A percentile compares a stretch with the other conserved stretches of the same genome.
These are phyloP conservation scores for Linnemannia schmuckeri DNA, from an alignment of 192 early-diverging fungal genomes.

Conservation along the genomic window DNA sequence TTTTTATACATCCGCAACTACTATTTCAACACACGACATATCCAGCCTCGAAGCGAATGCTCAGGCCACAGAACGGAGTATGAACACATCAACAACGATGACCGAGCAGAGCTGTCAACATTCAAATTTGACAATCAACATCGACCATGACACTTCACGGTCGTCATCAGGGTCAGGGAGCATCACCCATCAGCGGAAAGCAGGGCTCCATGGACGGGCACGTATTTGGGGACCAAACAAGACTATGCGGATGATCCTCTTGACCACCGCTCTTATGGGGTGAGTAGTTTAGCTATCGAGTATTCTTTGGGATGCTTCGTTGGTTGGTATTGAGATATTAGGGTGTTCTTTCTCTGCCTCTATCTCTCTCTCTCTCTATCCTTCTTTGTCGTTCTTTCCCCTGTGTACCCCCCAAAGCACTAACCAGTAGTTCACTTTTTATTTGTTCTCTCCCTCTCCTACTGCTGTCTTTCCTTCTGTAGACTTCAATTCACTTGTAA, in stretches of 20 bases:
- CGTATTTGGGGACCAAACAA: constrained; percentile 57
- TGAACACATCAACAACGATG: not conserved
- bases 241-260: constrained; percentile 62
- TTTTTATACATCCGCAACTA: not conserved
- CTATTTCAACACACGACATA: not conserved
- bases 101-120: not conserved
- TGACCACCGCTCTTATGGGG: constrained; percentile 70
- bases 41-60: not conserved
- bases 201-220: constrained; percentile 47
- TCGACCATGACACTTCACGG: not conserved
- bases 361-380: not conserved
- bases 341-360: not conserved
- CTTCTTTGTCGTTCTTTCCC: not conserved
- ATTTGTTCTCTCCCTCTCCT: not conserved
- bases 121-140: not conserved
- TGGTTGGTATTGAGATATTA: not conserved
- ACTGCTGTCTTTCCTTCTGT: not conserved
- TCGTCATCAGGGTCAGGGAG: not conserved
- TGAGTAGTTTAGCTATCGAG: constrained; percentile 17
- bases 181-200: not conserved
- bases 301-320: not conserved
- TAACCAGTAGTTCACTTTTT: not conserved
- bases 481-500: constrained; percentile 79
- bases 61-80: constrained; percentile 6
- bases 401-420: not conserved